Percentiles rank a stretch among this genome's conserved stretches.
Evolutionary conservation across 78 protist genomes (phyloP).

Genomic region (Dictyostelium firmibasis): DNA sequence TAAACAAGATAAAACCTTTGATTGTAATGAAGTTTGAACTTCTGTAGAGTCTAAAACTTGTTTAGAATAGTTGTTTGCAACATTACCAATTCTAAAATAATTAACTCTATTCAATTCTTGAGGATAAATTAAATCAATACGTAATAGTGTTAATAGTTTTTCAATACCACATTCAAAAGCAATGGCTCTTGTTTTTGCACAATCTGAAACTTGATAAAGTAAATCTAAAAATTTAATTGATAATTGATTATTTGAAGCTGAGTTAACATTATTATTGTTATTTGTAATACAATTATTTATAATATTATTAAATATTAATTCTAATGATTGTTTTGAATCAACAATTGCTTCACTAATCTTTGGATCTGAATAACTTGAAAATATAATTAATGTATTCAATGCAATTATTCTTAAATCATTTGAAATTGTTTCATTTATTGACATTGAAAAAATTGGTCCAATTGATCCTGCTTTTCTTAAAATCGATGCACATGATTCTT

Average conservation of each 20-base stretch:
- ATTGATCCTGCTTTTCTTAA: constrained; percentile 43
- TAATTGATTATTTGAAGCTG: neutral
- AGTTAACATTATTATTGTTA: neutral
- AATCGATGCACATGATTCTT: constrained; percentile 54
- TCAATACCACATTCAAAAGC: constrained; percentile 71
- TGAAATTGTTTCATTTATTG: neutral
- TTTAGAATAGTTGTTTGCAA: neutral
- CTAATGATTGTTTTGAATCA: constrained; percentile 29
- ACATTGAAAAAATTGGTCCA: constrained; percentile 13
- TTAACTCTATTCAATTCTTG: constrained; percentile 15
- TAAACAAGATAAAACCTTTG: constrained; percentile 35
- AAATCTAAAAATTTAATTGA: constrained; percentile 47
- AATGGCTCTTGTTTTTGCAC: constrained; percentile 66
- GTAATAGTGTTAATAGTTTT: neutral
- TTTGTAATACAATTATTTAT: neutral
- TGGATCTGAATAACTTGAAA: constrained; percentile 59
- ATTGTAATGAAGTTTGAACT: neutral
- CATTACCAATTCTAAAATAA: constrained; percentile 22
- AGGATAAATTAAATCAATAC: constrained; percentile 34
- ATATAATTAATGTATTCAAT: constrained; percentile 54
- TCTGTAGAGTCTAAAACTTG: neutral
- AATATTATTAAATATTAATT: constrained; percentile 14
- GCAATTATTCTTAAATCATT: constrained; percentile 30
- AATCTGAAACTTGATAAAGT: constrained; percentile 67
- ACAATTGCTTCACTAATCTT: constrained; percentile 67